A percentile compares a stretch with the other conserved stretches of the same genome.
phyloP scores from a whole-genome alignment of 768 basidiomycete genomes.

The Calocera viscosa region DNA sequence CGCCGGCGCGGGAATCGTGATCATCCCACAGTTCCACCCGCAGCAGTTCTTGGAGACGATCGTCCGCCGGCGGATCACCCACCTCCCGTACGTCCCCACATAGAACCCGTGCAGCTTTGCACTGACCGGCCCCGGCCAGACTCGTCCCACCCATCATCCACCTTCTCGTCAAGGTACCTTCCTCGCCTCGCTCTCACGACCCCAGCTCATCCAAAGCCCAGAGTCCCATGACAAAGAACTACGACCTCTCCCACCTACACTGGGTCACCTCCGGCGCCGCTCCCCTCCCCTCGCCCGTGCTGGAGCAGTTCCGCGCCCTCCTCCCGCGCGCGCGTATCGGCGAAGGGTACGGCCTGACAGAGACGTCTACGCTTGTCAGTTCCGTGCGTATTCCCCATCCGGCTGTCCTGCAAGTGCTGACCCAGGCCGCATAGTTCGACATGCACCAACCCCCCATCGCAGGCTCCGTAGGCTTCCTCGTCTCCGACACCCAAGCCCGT shows the following conservation, averaged over 20 bases:
- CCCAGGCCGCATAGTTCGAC: neutral
- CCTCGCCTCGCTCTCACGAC: too few species aligned
- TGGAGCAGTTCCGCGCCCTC: neutral
- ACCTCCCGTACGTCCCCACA: slow-evolving; percentile 36
- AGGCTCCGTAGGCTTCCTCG: slow-evolving; percentile 36
- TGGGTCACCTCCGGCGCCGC: slow-evolving; percentile 21
- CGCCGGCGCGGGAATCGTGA: slow-evolving; percentile 41
- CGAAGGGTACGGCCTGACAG: neutral
- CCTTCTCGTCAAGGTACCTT: slow-evolving; percentile 49
- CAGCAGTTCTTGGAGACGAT: slow-evolving; percentile 49
- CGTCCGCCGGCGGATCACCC: slow-evolving; percentile 43
- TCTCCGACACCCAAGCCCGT: slow-evolving; percentile 45
- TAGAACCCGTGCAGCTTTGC: neutral
- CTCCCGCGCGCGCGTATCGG: neutral
- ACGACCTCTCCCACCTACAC: slow-evolving; percentile 38
- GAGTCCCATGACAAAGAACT: slow-evolving; percentile 42
- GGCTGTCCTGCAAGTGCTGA: neutral
- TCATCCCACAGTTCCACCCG: slow-evolving; percentile 52
- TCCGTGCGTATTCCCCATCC: neutral
- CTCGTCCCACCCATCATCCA: slow-evolving; percentile 49
- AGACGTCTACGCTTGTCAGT: neutral
- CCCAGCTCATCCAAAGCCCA: slow-evolving; percentile 19
- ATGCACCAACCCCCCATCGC: neutral
- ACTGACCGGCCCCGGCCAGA: slow-evolving; percentile 22
- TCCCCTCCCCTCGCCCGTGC: neutral